Evolutionary conservation across 2,329 filamentous ascomycete species (phyloP).

Genomic region (Pseudogymnoascus sp.): DNA sequence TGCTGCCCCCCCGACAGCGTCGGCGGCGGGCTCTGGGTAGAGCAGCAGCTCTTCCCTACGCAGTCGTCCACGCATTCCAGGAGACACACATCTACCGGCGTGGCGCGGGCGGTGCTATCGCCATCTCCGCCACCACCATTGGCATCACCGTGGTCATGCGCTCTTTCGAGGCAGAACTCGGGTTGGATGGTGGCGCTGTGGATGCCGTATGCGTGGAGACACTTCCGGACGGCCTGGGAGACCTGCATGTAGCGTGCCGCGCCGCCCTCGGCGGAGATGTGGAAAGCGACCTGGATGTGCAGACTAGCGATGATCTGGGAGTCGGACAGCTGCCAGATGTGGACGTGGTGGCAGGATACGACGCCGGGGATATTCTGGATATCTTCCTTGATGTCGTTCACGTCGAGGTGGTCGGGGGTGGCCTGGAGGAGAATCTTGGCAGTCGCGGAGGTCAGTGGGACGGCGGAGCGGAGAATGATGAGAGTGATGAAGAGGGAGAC

Average conservation of each 20-base stretch:
- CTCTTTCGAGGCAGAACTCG: constrained; percentile 62
- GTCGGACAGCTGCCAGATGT: constrained; percentile 96
- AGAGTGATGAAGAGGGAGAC: constrained; percentile 93
- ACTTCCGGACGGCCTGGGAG: constrained; percentile 73
- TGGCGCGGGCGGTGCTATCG: constrained; percentile 17
- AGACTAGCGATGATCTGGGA: constrained; percentile 90
- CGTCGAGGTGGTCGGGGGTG: constrained; percentile 78
- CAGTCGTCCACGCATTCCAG: constrained; percentile 32
- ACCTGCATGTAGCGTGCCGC: constrained; percentile 79
- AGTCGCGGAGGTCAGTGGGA: constrained; percentile 73
- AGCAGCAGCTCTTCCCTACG: constrained; percentile 31
- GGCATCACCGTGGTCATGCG: constrained; percentile 25
- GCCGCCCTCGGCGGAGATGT: constrained; percentile 73
- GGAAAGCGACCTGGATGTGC: constrained; percentile 87
- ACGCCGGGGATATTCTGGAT: constrained; percentile 81
- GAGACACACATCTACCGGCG: constrained; percentile 26
- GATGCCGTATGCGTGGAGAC: constrained; percentile 91
- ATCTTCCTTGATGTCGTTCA: constrained; percentile 88
- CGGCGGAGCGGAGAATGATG: constrained; percentile 65
- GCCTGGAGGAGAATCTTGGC: constrained; percentile 89
- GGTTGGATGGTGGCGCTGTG: constrained; percentile 97
- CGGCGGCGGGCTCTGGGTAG: constrained; percentile 15
- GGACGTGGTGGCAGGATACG: constrained; percentile 86
- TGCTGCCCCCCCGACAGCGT: background rate
- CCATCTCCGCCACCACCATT: constrained; percentile 23